These are phyloP conservation scores for Epichloe brachyelytri DNA, from an alignment of 2,329 filamentous ascomycete genomes.

Conservation along the genomic window DNA sequence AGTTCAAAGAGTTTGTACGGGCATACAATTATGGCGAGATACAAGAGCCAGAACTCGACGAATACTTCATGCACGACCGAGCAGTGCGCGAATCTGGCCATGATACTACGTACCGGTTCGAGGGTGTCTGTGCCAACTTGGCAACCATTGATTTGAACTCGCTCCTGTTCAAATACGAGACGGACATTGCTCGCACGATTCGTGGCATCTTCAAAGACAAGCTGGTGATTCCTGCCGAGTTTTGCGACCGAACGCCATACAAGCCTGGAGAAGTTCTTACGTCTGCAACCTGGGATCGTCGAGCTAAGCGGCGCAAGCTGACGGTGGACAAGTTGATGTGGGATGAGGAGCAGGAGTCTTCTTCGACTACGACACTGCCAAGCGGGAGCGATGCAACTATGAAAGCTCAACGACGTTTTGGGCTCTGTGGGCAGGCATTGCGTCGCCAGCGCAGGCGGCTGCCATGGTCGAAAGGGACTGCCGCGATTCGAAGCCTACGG, in stretches of 20 bases:
- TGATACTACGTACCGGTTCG: conserved; percentile 88
- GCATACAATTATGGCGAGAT: conserved; percentile 75
- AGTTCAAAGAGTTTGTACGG: conserved; percentile 70
- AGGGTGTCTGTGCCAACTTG: conserved; percentile 74
- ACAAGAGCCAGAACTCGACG: conserved; percentile 75
- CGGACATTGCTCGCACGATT: conserved; percentile 80
- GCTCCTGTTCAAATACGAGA: conserved; percentile 91
- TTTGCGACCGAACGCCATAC: conserved; percentile 53
- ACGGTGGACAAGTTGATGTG: conserved; percentile 89
- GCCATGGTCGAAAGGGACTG: conserved; percentile 69
- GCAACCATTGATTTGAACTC: conserved; percentile 94
- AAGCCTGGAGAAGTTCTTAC: conserved; percentile 60
- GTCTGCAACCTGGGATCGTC: conserved; percentile 81
- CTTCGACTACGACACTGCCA: conserved; percentile 89
- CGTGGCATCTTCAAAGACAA: conserved; percentile 73
- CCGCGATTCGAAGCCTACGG: conserved; percentile 82
- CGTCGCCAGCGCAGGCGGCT: conserved; percentile 75
- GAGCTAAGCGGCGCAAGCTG: conserved; percentile 70
- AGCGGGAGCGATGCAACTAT: conserved; percentile 68
- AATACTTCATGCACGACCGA: conserved; percentile 92
- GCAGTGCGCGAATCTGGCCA: conserved; percentile 94
- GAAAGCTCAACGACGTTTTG: conserved; percentile 92
- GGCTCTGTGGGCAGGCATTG: conserved; percentile 90
- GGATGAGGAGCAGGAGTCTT: conserved; percentile 87
- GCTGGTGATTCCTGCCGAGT: conserved; percentile 71